A percentile compares a stretch with the other conserved stretches of the same genome.
phyloP scores from a whole-genome alignment of 140 eudicot genomes.

The Cichorium intybus region DNA sequence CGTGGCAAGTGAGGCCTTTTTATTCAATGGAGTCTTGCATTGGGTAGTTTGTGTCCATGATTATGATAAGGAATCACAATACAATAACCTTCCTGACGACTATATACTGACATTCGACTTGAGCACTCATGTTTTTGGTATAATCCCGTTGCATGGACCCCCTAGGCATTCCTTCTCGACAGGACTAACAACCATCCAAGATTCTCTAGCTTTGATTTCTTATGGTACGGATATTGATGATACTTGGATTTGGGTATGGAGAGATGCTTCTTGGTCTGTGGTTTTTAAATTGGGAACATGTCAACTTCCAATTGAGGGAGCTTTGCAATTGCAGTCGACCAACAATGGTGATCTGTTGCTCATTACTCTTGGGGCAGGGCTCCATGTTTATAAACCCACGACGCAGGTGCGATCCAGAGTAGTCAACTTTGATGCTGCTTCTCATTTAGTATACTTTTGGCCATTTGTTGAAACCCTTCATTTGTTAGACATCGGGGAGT shows the following conservation, averaged over 20 bases:
- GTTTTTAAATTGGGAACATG: not conserved
- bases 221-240: not conserved
- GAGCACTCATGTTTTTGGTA: slow-evolving; percentile 23
- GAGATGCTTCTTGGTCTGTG: slow-evolving; percentile 3
- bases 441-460: not conserved
- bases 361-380: no score
- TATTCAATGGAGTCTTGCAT: slow-evolving; percentile 25
- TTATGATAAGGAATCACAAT: no score
- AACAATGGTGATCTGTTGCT: no score
- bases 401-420: not conserved
- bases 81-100: not conserved
- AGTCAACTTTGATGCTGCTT: not conserved
- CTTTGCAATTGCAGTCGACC: no score
- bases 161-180: not conserved
- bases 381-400: not conserved
- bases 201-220: slow-evolving; percentile 13
- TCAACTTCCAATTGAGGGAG: no score
- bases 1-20: not conserved
- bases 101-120: slow-evolving; percentile 32
- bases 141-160: slow-evolving; percentile 22
- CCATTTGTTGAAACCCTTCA: not conserved
- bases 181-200: not conserved
- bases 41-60: no score
- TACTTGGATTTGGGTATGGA: slow-evolving; percentile 6
- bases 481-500: not conserved